Base-by-base conservation (phyloP, 805 yeast genomes). In the Candida taoyuanica region DNA sequence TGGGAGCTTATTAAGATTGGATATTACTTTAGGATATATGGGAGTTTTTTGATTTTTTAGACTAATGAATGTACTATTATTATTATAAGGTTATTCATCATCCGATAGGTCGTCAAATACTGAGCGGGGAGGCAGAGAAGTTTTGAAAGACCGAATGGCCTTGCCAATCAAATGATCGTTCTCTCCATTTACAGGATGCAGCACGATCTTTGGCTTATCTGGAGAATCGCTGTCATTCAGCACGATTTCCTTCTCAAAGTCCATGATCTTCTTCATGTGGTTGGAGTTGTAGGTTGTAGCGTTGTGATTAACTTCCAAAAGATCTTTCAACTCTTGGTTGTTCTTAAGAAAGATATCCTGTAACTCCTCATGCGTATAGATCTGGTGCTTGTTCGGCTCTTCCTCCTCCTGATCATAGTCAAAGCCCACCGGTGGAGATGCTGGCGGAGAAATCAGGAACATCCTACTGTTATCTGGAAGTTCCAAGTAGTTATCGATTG, bases 371-470 rank as follows among this genome's bases (percentile, higher is more conserved):
- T 45, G 51, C 7, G 56, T 55, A 29, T 52, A 52, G 15, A 52
- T 53, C 39, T 53, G 58, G 17, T 43, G 41, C 31, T 49, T 55
- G 20, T 51, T 54, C 3, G 71, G 71, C 3, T 56, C 57, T 20
- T 62, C 70, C 40, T 67, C 71, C 18, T 56, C 55, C 28, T 50
- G 52, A 12, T 62, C 52, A 42, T 58, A 67, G 38, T 65, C 63
- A 39, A 66, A 67, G 17, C 50, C 71, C 4, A 64, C 63, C 5
- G 71, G 70, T 2, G 70, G 70, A 4, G 70, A 65, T 5, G 61
- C 53, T 14, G 70, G 70, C 6, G 71, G 71, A 0, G 70, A 64
- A 5, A 66, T 60, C 30, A 67, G 42, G 44, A 66, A 67, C 56
- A 62, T 41, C 34, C 59, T 52, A 7, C 55, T 49, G 29, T 57